phyloP scores from a whole-genome alignment of 108 stramenopile genomes.

The Asterionellopsis glacialis region DNA sequence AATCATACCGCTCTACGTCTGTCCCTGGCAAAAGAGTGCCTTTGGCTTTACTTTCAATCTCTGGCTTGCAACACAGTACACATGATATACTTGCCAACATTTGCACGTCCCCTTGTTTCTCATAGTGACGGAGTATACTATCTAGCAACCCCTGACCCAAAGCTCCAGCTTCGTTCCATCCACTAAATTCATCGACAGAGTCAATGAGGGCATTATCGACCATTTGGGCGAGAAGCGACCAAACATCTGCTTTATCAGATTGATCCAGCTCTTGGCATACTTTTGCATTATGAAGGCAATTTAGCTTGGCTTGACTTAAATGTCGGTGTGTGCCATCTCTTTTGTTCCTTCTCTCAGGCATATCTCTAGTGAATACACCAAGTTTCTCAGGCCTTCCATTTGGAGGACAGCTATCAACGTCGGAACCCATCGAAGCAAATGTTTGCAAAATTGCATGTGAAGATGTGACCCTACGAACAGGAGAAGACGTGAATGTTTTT shows the following conservation, averaged over 20 bases:
- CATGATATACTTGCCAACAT: conserved; percentile 78
- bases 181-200: conserved; percentile 32
- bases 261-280: conserved; percentile 40
- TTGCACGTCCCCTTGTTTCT: conserved; percentile 63
- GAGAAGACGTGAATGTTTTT: background rate
- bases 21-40: conserved; percentile 42
- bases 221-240: conserved; percentile 60
- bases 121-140: conserved; percentile 62
- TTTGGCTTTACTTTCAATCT: conserved; percentile 15
- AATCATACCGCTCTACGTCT: conserved; percentile 51
- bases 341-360: conserved; percentile 15
- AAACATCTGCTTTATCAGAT: conserved; percentile 59
- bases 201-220: conserved; percentile 34
- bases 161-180: conserved; percentile 62
- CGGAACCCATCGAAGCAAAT: too few species aligned
- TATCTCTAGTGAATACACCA: background rate
- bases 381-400: background rate
- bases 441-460: too few species aligned
- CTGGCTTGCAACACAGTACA: conserved; percentile 30
- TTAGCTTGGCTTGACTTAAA: background rate
- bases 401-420: too few species aligned
- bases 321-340: conserved; percentile 1
- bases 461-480: too few species aligned
- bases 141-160: conserved; percentile 55
- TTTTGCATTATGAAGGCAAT: conserved; percentile 71